A percentile compares a stretch with the other conserved stretches of the same genome.
phyloP scores from a whole-genome alignment of 2,329 filamentous ascomycete species.

The Colletotrichum karsti region DNA sequence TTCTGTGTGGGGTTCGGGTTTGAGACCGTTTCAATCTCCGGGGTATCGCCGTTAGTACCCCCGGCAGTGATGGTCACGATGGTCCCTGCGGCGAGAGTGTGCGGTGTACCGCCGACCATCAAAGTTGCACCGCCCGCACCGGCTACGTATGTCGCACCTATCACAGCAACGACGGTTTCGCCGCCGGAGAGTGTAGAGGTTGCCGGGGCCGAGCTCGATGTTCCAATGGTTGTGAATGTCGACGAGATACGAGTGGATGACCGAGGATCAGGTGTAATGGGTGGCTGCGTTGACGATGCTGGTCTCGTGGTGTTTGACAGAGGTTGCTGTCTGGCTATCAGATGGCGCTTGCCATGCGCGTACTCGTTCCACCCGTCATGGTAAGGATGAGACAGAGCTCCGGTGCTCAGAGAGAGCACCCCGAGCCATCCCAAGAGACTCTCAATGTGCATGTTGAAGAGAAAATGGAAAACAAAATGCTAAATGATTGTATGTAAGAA shows the following conservation, averaged over 20 bases:
- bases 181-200: background rate
- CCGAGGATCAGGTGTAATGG: background rate
- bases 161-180: background rate
- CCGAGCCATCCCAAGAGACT: background rate
- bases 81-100: background rate
- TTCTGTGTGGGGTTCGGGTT: background rate
- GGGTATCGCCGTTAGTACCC: background rate
- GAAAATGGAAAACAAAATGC: background rate
- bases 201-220: background rate
- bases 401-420: background rate
- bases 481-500: background rate
- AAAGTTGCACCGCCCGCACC: background rate
- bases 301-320: too few species aligned
- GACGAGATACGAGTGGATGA: background rate
- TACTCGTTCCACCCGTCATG: background rate
- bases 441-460: background rate
- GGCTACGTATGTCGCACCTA: background rate
- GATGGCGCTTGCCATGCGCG: background rate
- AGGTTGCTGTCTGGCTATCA: background rate
- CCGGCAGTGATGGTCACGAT: background rate
- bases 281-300: background rate
- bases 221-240: background rate
- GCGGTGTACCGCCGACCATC: background rate
- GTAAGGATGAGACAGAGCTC: background rate
- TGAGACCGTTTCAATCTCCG: slow-evolving; percentile 5